phyloP scores from a whole-genome alignment of 192 early-diverging fungal genomes.

The Coemansia sp. region DNA sequence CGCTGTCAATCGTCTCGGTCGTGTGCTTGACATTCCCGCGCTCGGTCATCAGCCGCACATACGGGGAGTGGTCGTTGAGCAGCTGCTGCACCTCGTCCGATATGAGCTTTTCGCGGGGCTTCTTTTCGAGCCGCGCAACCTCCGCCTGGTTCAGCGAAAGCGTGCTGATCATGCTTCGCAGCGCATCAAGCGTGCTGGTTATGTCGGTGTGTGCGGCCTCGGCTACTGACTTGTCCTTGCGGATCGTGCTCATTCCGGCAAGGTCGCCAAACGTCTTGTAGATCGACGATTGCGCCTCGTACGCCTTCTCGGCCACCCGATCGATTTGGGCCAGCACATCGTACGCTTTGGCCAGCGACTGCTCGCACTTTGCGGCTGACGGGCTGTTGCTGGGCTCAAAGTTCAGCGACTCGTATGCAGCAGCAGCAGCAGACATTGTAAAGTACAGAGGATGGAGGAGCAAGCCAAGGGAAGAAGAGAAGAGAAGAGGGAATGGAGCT shows the following conservation, averaged over 20 bases:
- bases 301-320: constrained; percentile 45
- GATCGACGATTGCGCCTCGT: constrained; percentile 49
- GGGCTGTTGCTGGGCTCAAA: background rate
- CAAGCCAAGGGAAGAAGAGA: no score
- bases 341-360: constrained; percentile 6
- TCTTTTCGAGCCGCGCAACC: constrained; percentile 43
- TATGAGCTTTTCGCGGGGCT: constrained; percentile 47
- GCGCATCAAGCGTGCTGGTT: constrained; percentile 33
- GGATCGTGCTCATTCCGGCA: constrained; percentile 47
- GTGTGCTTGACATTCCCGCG: constrained; percentile 23
- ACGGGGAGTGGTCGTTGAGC: constrained; percentile 34
- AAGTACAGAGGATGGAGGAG: no score
- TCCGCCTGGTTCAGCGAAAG: constrained; percentile 29
- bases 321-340: constrained; percentile 2
- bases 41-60: constrained; percentile 50
- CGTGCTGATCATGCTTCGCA: constrained; percentile 40
- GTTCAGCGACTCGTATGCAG: background rate
- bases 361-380: background rate
- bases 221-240: constrained; percentile 49
- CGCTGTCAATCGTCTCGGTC: constrained; percentile 26
- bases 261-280: constrained; percentile 52
- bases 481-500: no score
- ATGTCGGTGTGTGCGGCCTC: constrained; percentile 51
- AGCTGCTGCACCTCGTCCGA: constrained; percentile 36
- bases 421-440: no score